phyloP scores from a whole-genome alignment of 441 rosid genomes.

The Euphorbia celastroides region DNA sequence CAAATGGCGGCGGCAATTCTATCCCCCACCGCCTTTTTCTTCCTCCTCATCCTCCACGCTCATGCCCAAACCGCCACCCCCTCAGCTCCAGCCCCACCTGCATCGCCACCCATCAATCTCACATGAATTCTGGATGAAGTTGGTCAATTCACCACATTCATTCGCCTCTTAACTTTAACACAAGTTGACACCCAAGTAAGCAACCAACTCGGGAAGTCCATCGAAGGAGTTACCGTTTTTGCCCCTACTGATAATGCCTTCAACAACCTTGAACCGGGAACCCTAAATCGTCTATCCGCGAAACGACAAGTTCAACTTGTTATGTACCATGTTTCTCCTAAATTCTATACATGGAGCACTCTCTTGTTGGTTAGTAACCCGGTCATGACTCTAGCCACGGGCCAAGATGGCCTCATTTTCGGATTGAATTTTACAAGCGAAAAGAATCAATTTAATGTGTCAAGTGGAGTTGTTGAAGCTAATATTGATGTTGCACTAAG shows the following conservation, averaged over 20 bases:
- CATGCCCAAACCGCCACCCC: constrained; percentile 27
- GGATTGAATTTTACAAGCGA: constrained; percentile 65
- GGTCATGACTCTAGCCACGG: constrained; percentile 46
- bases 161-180: constrained; percentile 42
- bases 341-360: constrained; percentile 39
- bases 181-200: constrained; percentile 41
- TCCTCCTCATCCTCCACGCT: constrained; percentile 24
- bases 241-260: constrained; percentile 79
- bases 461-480: constrained; percentile 48
- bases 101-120: constrained; percentile 49
- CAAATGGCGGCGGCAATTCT: constrained; percentile 14
- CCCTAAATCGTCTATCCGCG: constrained; percentile 34
- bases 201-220: constrained; percentile 54
- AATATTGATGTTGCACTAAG: constrained; percentile 47
- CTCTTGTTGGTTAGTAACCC: constrained; percentile 62
- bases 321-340: constrained; percentile 47
- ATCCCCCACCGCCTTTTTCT: constrained; percentile 21
- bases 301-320: constrained; percentile 53
- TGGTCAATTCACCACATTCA: constrained; percentile 49
- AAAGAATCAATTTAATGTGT: constrained; percentile 59
- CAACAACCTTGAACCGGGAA: constrained; percentile 41
- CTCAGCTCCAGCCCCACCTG: constrained; percentile 37
- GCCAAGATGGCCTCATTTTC: constrained; percentile 35
- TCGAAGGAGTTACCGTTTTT: constrained; percentile 62
- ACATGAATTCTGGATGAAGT: constrained; percentile 50